Base-by-base conservation (phyloP, 257 asterid species). In the Solanum corneliomulleri region DNA sequence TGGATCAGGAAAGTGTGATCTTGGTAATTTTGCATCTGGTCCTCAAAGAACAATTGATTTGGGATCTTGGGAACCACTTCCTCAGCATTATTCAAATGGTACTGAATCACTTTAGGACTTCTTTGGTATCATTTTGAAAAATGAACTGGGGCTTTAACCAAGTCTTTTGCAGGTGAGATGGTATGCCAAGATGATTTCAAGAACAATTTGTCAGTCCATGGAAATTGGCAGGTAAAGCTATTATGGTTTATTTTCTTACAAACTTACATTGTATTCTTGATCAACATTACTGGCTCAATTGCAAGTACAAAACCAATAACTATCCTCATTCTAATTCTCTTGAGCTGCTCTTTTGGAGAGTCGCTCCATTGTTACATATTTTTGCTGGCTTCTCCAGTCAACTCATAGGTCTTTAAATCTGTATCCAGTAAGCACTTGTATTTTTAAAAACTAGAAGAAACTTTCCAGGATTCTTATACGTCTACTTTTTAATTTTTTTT, bases 21-120 rank as follows among this genome's bases (percentile, higher is more conserved):
- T 90, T 70, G 88, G 91, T 88, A 85, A 89, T 88, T 87, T 83
- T 91, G 85, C 76, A 89, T 84, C 89, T 83, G 94, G 90, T 71
- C 82, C 88, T 87, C 94, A 89, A 86, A 77, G 87, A 86, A 78
- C 91, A 44, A 89, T 78, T 86, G 93, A 90, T 90, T 89, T 90
- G 88, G 90, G 91, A 87, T 89, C 95, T 82, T 92, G 93, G 97
- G 94, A 90, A 87, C 95, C 94, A 86, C 89, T 91, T 89, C 44
- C 86, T 39, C 91, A 90, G 86, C 91, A 88, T 88, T 91, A 75
- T 81, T 82, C 91, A 83, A 64, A 94, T 88, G 98, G 98, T 93
- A 92, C 35, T 33, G 39, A 68, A 27, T 27, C 42, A 6, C 85
- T 80, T 47, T 39, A 47, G 85, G 29, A 62, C 68, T 49, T 80